These are phyloP conservation scores for Microdochium trichocladiopsis DNA, from an alignment of 2,329 filamentous ascomycete species.

Conservation along the genomic window DNA sequence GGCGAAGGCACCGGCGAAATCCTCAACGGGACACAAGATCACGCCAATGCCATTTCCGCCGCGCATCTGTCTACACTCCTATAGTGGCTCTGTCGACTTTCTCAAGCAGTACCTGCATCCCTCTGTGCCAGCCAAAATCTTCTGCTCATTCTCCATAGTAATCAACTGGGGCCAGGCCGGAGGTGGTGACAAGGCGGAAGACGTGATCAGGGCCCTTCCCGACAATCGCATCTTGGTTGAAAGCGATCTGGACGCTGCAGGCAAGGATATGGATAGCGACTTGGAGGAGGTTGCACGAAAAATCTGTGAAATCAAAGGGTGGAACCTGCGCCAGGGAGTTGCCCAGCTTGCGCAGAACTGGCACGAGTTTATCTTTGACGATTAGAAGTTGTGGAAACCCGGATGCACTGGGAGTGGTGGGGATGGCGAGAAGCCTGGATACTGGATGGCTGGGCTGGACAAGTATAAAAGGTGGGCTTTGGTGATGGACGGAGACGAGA, in stretches of 20 bases:
- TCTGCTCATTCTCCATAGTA: constrained; percentile 78
- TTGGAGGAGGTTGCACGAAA: constrained; percentile 70
- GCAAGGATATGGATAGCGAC: constrained; percentile 68
- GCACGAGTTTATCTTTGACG: constrained; percentile 65
- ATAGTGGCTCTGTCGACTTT: constrained; percentile 69
- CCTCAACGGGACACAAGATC: constrained; percentile 9
- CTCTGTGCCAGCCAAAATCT: constrained; percentile 68
- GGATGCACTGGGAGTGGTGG: no score
- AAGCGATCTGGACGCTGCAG: constrained; percentile 83
- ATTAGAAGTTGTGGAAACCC: no score
- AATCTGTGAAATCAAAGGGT: constrained; percentile 72
- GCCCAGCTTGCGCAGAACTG: constrained; percentile 66
- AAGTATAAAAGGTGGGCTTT: no score
- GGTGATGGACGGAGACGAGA: no score
- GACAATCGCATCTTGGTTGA: constrained; percentile 77
- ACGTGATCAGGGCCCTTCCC: constrained; percentile 66
- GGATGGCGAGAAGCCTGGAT: no score
- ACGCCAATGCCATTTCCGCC: constrained; percentile 66
- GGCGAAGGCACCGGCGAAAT: not conserved
- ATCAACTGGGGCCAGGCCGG: constrained; percentile 63
- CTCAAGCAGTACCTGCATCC: constrained; percentile 72
- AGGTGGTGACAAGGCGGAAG: constrained; percentile 42
- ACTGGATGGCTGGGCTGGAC: no score
- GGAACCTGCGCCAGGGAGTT: constrained; percentile 68
- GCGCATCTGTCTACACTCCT: constrained; percentile 89